Conservation (phyloP, 106 monocot genomes). For the Dendrobium officinale region DNA sequence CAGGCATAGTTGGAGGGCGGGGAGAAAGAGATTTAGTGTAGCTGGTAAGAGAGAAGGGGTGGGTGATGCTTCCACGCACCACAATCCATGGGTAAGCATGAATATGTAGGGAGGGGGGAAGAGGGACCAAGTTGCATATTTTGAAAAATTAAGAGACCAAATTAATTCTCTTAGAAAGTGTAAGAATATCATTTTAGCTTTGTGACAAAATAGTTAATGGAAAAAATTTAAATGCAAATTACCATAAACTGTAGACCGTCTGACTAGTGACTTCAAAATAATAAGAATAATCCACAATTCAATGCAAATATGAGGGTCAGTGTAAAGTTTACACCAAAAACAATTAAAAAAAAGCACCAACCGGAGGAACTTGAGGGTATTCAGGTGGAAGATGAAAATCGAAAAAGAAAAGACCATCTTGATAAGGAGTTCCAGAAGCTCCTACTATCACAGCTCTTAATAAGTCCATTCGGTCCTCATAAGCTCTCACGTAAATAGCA, state of each 20-base stretch:
- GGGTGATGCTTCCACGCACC: no score
- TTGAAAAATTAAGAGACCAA: neutral
- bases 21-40: no score
- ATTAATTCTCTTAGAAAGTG: no score
- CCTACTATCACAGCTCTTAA: constrained; percentile 91
- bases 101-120: neutral
- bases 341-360: constrained; percentile 14
- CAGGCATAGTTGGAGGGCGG: no score
- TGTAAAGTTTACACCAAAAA: neutral
- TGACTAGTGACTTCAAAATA: no score
- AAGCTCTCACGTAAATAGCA: constrained; percentile 84
- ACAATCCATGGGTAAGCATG: no score
- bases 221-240: neutral
- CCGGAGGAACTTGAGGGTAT: constrained; percentile 93
- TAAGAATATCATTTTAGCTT: no score
- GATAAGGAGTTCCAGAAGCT: constrained; percentile 93
- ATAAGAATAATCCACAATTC: neutral
- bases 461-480: constrained; percentile 94
- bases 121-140: no score
- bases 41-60: no score
- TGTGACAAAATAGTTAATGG: no score
- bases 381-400: constrained; percentile 82
- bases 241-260: neutral
- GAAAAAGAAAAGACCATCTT: constrained; percentile 99
- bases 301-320: neutral